Base-by-base conservation (phyloP, 2,329 filamentous ascomycete genomes). In the Chaetomium sp. region DNA sequence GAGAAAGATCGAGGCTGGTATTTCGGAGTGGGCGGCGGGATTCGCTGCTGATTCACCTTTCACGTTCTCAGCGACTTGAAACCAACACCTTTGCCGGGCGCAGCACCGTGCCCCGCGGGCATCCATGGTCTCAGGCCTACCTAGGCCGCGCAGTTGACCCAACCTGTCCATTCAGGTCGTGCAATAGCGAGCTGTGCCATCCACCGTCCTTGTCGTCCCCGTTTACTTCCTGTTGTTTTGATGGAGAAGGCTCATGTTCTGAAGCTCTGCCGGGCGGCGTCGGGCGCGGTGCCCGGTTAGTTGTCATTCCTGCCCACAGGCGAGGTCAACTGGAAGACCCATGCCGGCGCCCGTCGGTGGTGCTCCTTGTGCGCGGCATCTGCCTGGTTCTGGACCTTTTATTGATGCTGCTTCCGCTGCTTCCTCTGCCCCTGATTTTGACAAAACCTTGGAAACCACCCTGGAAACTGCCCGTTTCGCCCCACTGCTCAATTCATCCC, bases 201-300 rank as follows among this genome's bases (percentile, higher is more conserved):
- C 34, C 19, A 27, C 19, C 19, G 19, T 27, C 19, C 19, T 27
- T 27, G 19, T 27, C 19, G 19, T 27, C 19, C 19, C 19, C 19
- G 19, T 27, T 27, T 27, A 27, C 19, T 27, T 27, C 19, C 19
- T 27, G 19, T 27, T 27, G 19, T 27, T 27, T 27, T 27, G 19
- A 27, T 27, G 19, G 19, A 27, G 19, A 27, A 27, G 19, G 19
- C 19, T 27, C 19, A 27, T 27, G 19, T 27, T 27, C 19, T 27
- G 19, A 27, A 27, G 19, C 19, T 27, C 19, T 27, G 48, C 50
- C 51, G 47, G 49, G 54, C 58, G 55, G 55, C 58, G 58, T 52
- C 43, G 49, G 52, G 59, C 55, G 36, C 56, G 35, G 34, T 48
- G 51, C 51, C 51, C 52, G 48, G 57, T 45, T 55, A 47, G 46